Evolutionary conservation across 768 basidiomycete genomes (phyloP), one percentile per base, ranked within the genome.

Genomic region (Rhizopogon rudus): DNA sequence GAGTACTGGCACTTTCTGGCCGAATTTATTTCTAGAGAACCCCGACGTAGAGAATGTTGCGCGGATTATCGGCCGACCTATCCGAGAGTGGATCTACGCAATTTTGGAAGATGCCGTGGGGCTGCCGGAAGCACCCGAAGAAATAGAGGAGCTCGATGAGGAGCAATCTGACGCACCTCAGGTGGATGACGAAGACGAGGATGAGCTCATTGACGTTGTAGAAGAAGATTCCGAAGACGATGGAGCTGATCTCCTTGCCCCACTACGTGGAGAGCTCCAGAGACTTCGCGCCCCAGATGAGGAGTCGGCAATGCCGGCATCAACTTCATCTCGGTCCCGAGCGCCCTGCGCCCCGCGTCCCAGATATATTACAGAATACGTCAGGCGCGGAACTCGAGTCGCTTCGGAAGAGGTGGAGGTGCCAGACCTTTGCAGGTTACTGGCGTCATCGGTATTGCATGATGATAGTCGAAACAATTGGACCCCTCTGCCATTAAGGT

Each of bases 1-100:
- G 51, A 81, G 70, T 54, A 83, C 86, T 0, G 80, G 78, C 16
- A 83, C 87, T 1, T 83, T 75, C 55, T 92, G 88, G 87, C 82
- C 87, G 5, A 73, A 76, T 35, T 65, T 84, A n/a, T 91, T 89
- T 65, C 77, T 93, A 17, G 91, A 93, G 57, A 80, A 84, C 60
- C 91, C 91, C 0, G 90, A 93, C 66, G 50, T 78, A 31, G 87
- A 90, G 65, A 82, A 81, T 0, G 84, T 87, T 10, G 73, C 80
- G 17, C 71, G 81, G 54, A 84, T 79, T 52, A 78, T 91, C 12
- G 83, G 84, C 5, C 70, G 83, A 31, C 80, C 81, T 1, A 76
- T 91, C 46, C 78, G 87, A 14, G 65, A 72, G 50, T 89, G 86
- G 85, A 71, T 78, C 31, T 87, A 88, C 64, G 77, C 88, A 0